These are phyloP conservation scores for Lactarius deliciosus DNA, from an alignment of 768 basidiomycete genomes.

Conservation along the genomic window DNA sequence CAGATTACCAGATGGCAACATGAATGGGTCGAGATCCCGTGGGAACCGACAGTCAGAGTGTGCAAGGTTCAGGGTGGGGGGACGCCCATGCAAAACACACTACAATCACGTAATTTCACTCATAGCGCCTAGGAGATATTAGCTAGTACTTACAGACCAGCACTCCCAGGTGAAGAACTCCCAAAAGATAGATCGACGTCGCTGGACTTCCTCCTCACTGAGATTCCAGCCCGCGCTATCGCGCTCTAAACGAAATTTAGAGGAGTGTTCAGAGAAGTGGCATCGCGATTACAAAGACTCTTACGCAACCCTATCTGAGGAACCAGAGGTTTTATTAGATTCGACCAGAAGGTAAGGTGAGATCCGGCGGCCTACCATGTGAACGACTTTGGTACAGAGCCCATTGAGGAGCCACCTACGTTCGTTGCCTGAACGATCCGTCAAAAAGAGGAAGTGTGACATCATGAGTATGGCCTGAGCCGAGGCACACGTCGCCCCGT, in stretches of 20 bases:
- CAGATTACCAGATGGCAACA: conserved; percentile 37
- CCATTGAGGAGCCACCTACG: conserved; percentile 52
- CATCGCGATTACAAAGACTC: conserved; percentile 26
- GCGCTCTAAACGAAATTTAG: conserved; percentile 41
- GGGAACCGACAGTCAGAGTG: conserved; percentile 55
- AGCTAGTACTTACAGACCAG: conserved; percentile 35
- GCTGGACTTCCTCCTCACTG: conserved; percentile 45
- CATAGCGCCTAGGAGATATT: not conserved
- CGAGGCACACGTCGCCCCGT: conserved; percentile 47
- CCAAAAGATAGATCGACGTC: conserved; percentile 52
- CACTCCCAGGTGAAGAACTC: conserved; percentile 51
- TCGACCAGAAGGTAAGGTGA: conserved; percentile 3
- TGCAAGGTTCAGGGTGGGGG: conserved; percentile 46
- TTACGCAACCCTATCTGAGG: conserved; percentile 53
- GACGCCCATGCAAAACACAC: conserved; percentile 52
- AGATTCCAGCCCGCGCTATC: conserved; percentile 52
- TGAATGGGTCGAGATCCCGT: conserved; percentile 41
- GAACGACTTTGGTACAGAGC: conserved; percentile 43
- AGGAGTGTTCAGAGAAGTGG: not conserved
- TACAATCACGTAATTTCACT: conserved; percentile 26
- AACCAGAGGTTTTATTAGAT: conserved; percentile 8
- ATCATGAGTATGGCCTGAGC: conserved; percentile 50
- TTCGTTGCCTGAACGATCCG: conserved; percentile 45
- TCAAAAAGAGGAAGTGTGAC: conserved; percentile 43
- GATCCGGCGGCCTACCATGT: conserved; percentile 43